phyloP scores from a whole-genome alignment of 306 rosid species.

The Alnus rubra region DNA sequence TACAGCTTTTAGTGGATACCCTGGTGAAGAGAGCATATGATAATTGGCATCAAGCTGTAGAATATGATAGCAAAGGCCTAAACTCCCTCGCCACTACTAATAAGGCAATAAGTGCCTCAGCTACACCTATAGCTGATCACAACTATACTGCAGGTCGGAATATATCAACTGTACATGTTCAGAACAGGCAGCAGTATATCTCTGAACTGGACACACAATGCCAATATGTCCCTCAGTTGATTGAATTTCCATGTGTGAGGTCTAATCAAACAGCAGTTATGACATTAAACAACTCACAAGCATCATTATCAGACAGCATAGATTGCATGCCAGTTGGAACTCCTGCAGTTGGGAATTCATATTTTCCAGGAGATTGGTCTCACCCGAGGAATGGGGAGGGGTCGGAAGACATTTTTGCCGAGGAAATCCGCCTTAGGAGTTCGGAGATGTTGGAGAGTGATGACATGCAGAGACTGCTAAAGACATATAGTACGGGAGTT shows the following conservation, averaged over 20 bases:
- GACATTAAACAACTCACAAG: conserved; percentile 41
- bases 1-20: conserved; percentile 79
- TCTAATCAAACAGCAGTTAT: conserved; percentile 42
- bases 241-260: conserved; percentile 49
- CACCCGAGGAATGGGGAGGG: conserved; percentile 58
- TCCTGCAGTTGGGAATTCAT: conserved; percentile 40
- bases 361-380: conserved; percentile 61
- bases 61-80: conserved; percentile 69
- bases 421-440: conserved; percentile 76
- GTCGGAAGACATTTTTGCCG: conserved; percentile 68
- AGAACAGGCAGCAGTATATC: conserved; percentile 43
- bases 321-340: conserved; percentile 45
- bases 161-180: conserved; percentile 39
- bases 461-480: conserved; percentile 80
- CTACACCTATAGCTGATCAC: conserved; percentile 35
- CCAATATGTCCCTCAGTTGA: conserved; percentile 39
- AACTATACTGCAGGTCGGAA: conserved; percentile 36
- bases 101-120: conserved; percentile 36
- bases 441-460: conserved; percentile 80
- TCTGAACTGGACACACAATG: conserved; percentile 39
- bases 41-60: conserved; percentile 80
- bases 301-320: conserved; percentile 40
- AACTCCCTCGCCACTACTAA: conserved; percentile 38
- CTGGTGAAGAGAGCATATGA: conserved; percentile 78
- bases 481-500: conserved; percentile 52